These are phyloP conservation scores for Rhizopus delemar DNA, from an alignment of 371 early-diverging fungal species.

Conservation along the genomic window DNA sequence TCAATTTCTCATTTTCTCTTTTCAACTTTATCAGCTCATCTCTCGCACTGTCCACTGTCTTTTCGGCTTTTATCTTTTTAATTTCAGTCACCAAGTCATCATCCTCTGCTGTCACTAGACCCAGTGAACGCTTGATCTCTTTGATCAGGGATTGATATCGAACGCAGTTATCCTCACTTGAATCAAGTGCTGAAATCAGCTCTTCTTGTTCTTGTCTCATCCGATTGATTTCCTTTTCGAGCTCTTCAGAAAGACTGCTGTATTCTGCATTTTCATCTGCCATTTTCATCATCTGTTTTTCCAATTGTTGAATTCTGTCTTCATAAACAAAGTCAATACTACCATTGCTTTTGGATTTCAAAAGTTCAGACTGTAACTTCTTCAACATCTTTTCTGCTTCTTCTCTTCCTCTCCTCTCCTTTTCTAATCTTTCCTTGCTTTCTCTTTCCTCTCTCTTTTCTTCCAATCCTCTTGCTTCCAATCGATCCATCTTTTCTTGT, in stretches of 20 bases:
- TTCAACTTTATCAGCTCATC: background rate
- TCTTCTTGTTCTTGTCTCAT: constrained; percentile 29
- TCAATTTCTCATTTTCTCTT: background rate
- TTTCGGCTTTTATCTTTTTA: constrained; percentile 2
- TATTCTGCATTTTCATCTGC: constrained; percentile 43
- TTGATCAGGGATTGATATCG: constrained; percentile 8
- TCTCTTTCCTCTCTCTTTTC: background rate
- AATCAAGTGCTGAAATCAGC: constrained; percentile 21
- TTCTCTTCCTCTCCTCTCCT: background rate
- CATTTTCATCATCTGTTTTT: constrained; percentile 21
- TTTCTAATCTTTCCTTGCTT: background rate
- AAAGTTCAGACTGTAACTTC: background rate
- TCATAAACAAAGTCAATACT: background rate
- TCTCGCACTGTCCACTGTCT: background rate
- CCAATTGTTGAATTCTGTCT: constrained; percentile 10
- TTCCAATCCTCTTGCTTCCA: background rate
- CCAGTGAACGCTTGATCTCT: constrained; percentile 1
- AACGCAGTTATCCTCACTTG: constrained; percentile 10
- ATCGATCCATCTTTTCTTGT: constrained; percentile 3
- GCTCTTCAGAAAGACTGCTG: constrained; percentile 26
- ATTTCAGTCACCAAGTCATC: constrained; percentile 3
- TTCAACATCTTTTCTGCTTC: background rate
- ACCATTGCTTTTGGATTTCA: background rate
- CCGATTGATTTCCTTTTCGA: constrained; percentile 35
- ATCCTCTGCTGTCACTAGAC: background rate